Conservation (phyloP, 2,329 filamentous ascomycete genomes). For the Phyllosticta citrichinensis region DNA sequence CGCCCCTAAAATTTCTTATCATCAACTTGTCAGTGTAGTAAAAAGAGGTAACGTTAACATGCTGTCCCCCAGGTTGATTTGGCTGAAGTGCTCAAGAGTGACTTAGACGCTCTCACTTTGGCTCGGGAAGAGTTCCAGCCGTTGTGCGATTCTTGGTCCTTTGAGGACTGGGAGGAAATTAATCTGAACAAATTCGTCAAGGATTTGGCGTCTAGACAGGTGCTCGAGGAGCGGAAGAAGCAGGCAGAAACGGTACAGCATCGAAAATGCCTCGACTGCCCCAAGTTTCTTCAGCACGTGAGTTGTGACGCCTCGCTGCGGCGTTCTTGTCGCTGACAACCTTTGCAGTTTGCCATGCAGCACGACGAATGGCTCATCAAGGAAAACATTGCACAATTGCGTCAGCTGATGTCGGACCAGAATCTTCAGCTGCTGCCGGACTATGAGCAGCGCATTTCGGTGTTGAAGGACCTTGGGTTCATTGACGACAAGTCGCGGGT, state of each 20-base stretch:
- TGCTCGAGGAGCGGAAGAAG: constrained; percentile 60
- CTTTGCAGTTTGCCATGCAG: constrained; percentile 72
- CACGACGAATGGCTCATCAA: constrained; percentile 96
- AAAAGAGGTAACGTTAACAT: constrained; percentile 36
- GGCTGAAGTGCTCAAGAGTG: constrained; percentile 27
- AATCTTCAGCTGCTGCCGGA: constrained; percentile 92
- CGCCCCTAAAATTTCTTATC: constrained; percentile 25
- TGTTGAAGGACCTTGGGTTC: constrained; percentile 85
- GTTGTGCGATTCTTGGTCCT: constrained; percentile 64
- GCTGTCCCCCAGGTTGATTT: constrained; percentile 25
- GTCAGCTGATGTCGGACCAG: constrained; percentile 86
- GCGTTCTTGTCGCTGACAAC: constrained; percentile 9
- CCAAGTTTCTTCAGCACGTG: constrained; percentile 78
- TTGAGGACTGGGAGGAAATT: constrained; percentile 70
- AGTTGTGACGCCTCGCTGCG: constrained; percentile 29
- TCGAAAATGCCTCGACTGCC: constrained; percentile 59
- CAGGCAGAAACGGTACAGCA: constrained; percentile 54
- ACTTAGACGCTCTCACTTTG: constrained; percentile 41
- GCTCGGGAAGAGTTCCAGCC: constrained; percentile 60
- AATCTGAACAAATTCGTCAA: constrained; percentile 67
- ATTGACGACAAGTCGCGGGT: constrained; percentile 81
- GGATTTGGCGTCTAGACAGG: constrained; percentile 69
- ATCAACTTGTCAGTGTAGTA: constrained; percentile 29
- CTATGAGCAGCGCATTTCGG: constrained; percentile 88
- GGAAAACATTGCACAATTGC: constrained; percentile 80